Conservation (phyloP, 768 basidiomycete species). For the Macrolepiota dolichaula region DNA sequence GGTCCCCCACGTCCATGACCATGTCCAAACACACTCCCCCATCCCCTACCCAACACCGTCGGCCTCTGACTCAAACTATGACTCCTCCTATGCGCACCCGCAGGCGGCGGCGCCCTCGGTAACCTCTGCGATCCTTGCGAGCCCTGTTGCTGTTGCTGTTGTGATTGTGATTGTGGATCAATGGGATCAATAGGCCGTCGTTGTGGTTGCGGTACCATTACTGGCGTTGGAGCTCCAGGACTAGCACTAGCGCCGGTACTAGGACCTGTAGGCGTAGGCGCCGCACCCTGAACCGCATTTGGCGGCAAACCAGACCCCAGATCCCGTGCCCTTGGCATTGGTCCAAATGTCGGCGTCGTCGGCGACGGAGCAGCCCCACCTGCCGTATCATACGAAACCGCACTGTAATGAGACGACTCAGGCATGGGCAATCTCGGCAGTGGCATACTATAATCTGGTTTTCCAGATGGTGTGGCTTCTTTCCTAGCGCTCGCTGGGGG, state of each 20-base stretch:
- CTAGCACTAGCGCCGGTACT: not conserved
- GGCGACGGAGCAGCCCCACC: slow-evolving; percentile 54
- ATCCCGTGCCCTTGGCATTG: slow-evolving; percentile 67
- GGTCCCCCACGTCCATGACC: slow-evolving; percentile 25
- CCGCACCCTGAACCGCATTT: slow-evolving; percentile 27
- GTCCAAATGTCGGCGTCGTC: slow-evolving; percentile 51
- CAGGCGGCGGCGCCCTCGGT: slow-evolving; percentile 73
- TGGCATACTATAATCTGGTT: slow-evolving; percentile 79
- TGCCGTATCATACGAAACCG: slow-evolving; percentile 71
- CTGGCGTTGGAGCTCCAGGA: too few species aligned
- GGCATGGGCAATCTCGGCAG: slow-evolving; percentile 80
- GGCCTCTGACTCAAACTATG: slow-evolving; percentile 83
- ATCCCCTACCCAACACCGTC: slow-evolving; percentile 43
- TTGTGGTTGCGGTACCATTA: slow-evolving; percentile 8
- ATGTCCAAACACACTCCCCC: slow-evolving; percentile 60
- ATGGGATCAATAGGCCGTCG: slow-evolving; percentile 29
- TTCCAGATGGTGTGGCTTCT: slow-evolving; percentile 26
- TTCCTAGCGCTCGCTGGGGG: slow-evolving; percentile 21
- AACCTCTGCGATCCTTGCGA: slow-evolving; percentile 17
- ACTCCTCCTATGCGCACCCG: slow-evolving; percentile 76
- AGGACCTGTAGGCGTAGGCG: slow-evolving; percentile 18
- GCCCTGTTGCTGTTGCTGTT: too few species aligned
- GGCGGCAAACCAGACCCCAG: slow-evolving; percentile 41
- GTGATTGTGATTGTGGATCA: slow-evolving; percentile 18
- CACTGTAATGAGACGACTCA: slow-evolving; percentile 77